A percentile compares a stretch with the other conserved stretches of the same genome.
Evolutionary conservation across 345 rosid genomes (phyloP).

Genomic region (Physaria fendleri): DNA sequence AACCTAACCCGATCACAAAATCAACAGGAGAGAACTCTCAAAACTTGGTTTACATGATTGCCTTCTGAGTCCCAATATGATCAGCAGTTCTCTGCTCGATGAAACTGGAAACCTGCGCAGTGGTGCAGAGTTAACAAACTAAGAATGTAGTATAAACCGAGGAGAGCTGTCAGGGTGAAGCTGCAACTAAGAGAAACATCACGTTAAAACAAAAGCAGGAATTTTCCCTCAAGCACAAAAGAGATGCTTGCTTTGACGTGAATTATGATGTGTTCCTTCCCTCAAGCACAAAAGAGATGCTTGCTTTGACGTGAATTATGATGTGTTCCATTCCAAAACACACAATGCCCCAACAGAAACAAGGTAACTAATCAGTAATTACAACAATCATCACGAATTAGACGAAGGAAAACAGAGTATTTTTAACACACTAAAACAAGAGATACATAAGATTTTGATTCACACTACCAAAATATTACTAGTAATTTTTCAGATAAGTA

Average conservation of each 20-base stretch:
- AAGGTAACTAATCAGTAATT: slow-evolving; percentile 9
- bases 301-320: slow-evolving; percentile 72
- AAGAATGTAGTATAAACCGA: slow-evolving; percentile 70
- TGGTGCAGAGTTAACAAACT: slow-evolving; percentile 63
- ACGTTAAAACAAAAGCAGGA: no score
- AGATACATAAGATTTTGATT: not conserved
- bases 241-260: slow-evolving; percentile 62
- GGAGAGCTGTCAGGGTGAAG: slow-evolving; percentile 96
- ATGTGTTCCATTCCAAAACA: slow-evolving; percentile 78
- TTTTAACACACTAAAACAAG: not conserved
- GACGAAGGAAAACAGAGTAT: not conserved
- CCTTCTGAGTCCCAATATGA: slow-evolving; percentile 79
- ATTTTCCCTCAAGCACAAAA: not conserved
- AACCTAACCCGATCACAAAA: not conserved
- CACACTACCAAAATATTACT: not conserved
- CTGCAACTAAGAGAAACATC: slow-evolving; percentile 37
- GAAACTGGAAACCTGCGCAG: slow-evolving; percentile 87
- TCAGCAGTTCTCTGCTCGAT: slow-evolving; percentile 79
- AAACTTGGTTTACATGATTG: slow-evolving; percentile 43
- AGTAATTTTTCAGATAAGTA: not conserved
- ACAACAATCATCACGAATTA: not conserved
- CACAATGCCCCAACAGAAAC: slow-evolving; percentile 59
- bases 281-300: no score
- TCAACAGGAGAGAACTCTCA: no score
- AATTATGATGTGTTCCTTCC: slow-evolving; percentile 66